These are phyloP conservation scores for Dactylellina sp. DNA, from an alignment of 2,329 filamentous ascomycete genomes.

Conservation along the genomic window DNA sequence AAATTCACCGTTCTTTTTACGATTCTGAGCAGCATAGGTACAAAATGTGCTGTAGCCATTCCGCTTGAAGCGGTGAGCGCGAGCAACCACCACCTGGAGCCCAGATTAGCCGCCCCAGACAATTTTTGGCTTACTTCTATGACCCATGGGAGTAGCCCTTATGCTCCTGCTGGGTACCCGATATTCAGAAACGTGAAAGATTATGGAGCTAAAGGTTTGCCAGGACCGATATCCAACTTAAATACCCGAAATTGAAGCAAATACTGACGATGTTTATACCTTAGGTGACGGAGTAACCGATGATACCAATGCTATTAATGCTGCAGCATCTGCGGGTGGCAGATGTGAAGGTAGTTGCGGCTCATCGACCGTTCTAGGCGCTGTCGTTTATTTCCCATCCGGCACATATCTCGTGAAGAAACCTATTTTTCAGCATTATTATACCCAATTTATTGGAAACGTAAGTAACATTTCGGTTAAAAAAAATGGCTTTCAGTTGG, in stretches of 20 bases:
- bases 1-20: too few relatives aligned
- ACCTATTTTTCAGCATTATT: constrained; percentile 60
- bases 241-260: neutral
- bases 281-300: constrained; percentile 61
- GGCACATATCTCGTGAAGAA: constrained; percentile 45
- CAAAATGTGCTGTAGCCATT: too few relatives aligned
- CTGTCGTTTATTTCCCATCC: constrained; percentile 55
- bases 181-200: constrained; percentile 65
- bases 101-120: constrained; percentile 15
- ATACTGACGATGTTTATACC: too few relatives aligned
- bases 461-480: too few relatives aligned
- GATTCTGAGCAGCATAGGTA: too few relatives aligned
- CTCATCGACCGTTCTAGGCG: constrained; percentile 57
- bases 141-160: constrained; percentile 25
- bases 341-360: constrained; percentile 61
- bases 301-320: constrained; percentile 62
- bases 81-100: too few relatives aligned
- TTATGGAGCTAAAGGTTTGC: constrained; percentile 64
- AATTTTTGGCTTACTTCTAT: constrained; percentile 38
- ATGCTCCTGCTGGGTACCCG: constrained; percentile 61
- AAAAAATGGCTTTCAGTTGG: too few relatives aligned
- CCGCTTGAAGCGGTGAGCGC: too few relatives aligned
- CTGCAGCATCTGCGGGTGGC: constrained; percentile 61
- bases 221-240: too few relatives aligned
- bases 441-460: constrained; percentile 60